Percentiles rank a stretch among this genome's conserved stretches.
phyloP scores from a whole-genome alignment of 768 basidiomycete species.

The Lactarius sp. region DNA sequence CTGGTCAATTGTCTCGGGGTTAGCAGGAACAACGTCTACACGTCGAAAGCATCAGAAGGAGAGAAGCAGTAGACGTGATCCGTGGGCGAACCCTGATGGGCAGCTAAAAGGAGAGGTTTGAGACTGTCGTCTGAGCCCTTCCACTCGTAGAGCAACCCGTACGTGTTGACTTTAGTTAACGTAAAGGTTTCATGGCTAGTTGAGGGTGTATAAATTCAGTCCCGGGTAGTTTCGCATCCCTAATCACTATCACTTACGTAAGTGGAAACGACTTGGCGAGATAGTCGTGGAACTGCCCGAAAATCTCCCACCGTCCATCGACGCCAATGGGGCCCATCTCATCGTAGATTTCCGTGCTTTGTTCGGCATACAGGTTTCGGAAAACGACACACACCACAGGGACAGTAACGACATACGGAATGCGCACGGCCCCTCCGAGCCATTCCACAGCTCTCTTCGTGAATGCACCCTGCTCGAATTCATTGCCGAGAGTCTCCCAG shows the following conservation, averaged over 20 bases:
- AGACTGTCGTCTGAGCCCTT: constrained; percentile 43
- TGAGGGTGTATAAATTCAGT: no score
- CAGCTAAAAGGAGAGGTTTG: constrained; percentile 52
- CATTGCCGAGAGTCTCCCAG: constrained; percentile 32
- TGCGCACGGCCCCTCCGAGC: constrained; percentile 38
- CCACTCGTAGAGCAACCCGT: constrained; percentile 59
- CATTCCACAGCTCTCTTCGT: constrained; percentile 33
- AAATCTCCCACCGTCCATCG: constrained; percentile 44
- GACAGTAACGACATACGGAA: constrained; percentile 33
- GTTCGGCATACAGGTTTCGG: not conserved
- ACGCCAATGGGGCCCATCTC: constrained; percentile 43
- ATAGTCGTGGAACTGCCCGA: constrained; percentile 38
- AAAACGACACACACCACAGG: not conserved
- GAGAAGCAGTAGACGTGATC: constrained; percentile 25
- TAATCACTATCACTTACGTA: constrained; percentile 37
- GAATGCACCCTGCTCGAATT: constrained; percentile 36
- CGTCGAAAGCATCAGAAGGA: not conserved
- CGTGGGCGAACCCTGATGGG: constrained; percentile 43
- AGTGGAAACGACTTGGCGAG: constrained; percentile 53
- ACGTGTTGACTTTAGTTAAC: constrained; percentile 46
- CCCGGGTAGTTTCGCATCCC: no score
- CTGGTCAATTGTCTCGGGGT: constrained; percentile 46
- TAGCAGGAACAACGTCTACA: constrained; percentile 65
- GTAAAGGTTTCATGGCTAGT: constrained; percentile 45
- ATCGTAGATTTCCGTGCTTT: constrained; percentile 51